Conservation (phyloP, 2,329 filamentous ascomycete species). For the Dothidotthia symphoricarpi region DNA sequence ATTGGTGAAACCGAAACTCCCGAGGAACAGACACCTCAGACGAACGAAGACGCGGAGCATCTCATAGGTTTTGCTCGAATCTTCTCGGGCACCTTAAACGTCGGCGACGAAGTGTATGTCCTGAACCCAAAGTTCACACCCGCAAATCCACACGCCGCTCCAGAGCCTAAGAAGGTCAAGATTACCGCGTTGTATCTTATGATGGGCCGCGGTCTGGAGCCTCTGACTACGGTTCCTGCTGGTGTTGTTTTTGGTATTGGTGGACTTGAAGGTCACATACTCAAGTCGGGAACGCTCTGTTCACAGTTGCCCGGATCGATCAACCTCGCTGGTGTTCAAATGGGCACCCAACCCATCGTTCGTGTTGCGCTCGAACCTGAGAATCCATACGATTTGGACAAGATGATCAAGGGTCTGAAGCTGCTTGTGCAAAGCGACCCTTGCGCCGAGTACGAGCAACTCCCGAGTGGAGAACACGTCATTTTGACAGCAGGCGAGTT, state of each 20-base stretch:
- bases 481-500: constrained; percentile 90
- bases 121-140: constrained; percentile 91
- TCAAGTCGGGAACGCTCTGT: constrained; percentile 93
- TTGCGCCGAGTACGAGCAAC: constrained; percentile 91
- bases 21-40: constrained; percentile 44
- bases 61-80: constrained; percentile 92
- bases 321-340: constrained; percentile 82
- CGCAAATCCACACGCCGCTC: constrained; percentile 66
- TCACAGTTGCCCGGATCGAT: constrained; percentile 81
- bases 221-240: constrained; percentile 79
- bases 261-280: constrained; percentile 85
- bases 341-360: constrained; percentile 85
- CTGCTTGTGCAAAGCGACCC: constrained; percentile 92
- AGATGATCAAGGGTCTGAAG: constrained; percentile 86
- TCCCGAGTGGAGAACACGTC: constrained; percentile 91
- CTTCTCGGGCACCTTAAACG: constrained; percentile 84
- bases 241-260: constrained; percentile 95
- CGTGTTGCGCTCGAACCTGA: constrained; percentile 92
- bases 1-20: constrained; percentile 47
- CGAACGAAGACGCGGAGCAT: constrained; percentile 73
- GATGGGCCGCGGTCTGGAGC: constrained; percentile 88
- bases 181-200: constrained; percentile 89
- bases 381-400: constrained; percentile 85
- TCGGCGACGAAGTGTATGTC: constrained; percentile 89
- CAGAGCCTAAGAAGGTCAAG: constrained; percentile 76